Evolutionary conservation across 2,329 filamentous ascomycete species (phyloP).

Genomic region (Stachybotrys chlorohalonatus): DNA sequence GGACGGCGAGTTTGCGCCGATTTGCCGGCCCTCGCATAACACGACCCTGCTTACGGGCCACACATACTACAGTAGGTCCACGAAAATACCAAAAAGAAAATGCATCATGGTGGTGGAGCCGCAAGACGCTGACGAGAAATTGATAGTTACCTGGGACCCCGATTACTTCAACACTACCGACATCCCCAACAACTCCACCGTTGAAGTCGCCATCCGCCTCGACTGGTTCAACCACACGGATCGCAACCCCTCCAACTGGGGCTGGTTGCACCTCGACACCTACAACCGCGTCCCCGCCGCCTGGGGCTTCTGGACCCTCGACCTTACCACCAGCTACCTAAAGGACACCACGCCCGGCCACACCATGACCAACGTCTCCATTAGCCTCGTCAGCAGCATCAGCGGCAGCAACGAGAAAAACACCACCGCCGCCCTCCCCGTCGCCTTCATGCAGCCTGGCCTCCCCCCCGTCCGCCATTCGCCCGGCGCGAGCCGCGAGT

Average conservation of each 20-base stretch:
- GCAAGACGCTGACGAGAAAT: background rate
- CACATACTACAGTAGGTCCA: constrained; percentile 41
- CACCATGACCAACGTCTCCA: constrained; percentile 34
- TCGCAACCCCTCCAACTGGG: constrained; percentile 8
- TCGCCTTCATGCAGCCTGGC: constrained; percentile 22
- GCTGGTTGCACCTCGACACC: constrained; percentile 26
- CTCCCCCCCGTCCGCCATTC: constrained; percentile 23
- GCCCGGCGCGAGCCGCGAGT: constrained; percentile 23
- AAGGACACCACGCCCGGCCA: constrained; percentile 15
- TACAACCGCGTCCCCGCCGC: constrained; percentile 22
- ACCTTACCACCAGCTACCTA: constrained; percentile 28
- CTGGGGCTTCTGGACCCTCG: constrained; percentile 40
- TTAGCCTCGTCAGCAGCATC: constrained; percentile 31
- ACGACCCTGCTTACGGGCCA: constrained; percentile 32
- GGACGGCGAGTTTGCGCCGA: constrained; percentile 37
- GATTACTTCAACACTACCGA: constrained; percentile 32
- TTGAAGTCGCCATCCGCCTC: constrained; percentile 25
- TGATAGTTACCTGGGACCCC: constrained; percentile 47
- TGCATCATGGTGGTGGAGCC: background rate
- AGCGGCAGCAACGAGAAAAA: constrained; percentile 22
- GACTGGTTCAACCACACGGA: constrained; percentile 29
- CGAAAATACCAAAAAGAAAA: background rate
- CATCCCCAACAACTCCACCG: constrained; percentile 23
- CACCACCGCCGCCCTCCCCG: constrained; percentile 33
- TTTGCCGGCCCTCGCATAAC: constrained; percentile 38